phyloP scores from a whole-genome alignment of 441 rosid genomes.

The Theobroma grandiflorum region DNA sequence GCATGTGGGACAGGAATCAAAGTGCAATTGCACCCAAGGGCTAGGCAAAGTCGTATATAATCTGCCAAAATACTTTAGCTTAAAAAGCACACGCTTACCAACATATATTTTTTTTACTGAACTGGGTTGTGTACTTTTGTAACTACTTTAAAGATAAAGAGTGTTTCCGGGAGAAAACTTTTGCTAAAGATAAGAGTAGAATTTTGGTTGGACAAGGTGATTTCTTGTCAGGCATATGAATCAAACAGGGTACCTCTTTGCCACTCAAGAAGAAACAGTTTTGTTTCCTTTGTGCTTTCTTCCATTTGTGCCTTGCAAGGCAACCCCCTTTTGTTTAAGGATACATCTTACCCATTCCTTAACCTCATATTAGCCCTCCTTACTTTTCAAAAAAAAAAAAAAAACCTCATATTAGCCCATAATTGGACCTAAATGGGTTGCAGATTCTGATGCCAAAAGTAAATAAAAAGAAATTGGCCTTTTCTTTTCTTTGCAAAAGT shows the following conservation, averaged over 20 bases:
- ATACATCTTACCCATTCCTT: no score
- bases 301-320: no score
- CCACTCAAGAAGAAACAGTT: not conserved
- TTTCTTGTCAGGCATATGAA: not conserved
- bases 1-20: not conserved
- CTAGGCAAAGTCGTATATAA: not conserved
- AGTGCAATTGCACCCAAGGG: slow-evolving; percentile 1
- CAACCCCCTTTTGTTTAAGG: no score
- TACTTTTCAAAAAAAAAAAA: no score
- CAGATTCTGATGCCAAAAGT: not conserved
- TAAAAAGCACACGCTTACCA: no score
- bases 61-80: not conserved
- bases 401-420: no score
- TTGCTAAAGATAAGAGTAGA: no score
- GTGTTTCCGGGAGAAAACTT: not conserved
- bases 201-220: not conserved
- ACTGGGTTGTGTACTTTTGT: not conserved
- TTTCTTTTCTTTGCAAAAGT: no score
- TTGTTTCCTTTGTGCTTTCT: not conserved
- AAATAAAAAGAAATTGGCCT: no score
- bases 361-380: no score
- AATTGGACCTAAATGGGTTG: not conserved
- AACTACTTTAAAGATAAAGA: not conserved
- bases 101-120: not conserved
- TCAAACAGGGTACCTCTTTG: not conserved